Conservation (phyloP, 2,329 filamentous ascomycete species). For the Fusarium sp. region DNA sequence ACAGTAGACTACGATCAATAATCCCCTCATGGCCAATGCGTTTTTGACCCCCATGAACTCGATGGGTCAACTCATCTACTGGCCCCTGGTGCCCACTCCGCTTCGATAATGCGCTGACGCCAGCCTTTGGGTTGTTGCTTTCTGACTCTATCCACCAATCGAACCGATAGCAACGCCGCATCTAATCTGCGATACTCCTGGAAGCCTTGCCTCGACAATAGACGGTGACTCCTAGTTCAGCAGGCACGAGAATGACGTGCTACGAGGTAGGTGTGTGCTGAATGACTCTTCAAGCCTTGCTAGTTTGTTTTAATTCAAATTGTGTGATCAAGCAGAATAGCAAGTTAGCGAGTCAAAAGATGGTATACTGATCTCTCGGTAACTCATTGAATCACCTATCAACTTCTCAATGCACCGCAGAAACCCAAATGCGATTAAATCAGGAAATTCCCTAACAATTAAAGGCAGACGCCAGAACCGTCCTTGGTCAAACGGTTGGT, state of each 20-base stretch:
- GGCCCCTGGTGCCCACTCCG: constrained; percentile 29
- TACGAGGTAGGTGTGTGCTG: constrained; percentile 7
- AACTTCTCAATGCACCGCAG: neutral
- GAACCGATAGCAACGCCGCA: constrained; percentile 14
- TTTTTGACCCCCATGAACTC: constrained; percentile 8
- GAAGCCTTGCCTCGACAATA: constrained; percentile 9
- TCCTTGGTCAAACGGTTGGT: constrained; percentile 25
- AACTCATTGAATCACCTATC: constrained; percentile 10
- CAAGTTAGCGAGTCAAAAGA: constrained; percentile 8
- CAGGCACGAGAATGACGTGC: constrained; percentile 28
- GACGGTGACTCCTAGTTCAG: constrained; percentile 19
- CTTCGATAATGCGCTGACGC: constrained; percentile 30
- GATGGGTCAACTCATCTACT: constrained; percentile 36
- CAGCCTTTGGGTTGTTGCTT: constrained; percentile 1
- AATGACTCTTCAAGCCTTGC: constrained; percentile 3
- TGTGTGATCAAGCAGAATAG: neutral
- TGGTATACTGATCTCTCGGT: neutral
- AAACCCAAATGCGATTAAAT: constrained; percentile 6
- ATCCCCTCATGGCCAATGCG: constrained; percentile 42
- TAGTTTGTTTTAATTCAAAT: neutral
- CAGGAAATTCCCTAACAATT: constrained; percentile 17
- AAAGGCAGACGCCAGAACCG: constrained; percentile 35
- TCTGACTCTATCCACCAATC: constrained; percentile 34
- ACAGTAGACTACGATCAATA: no score
- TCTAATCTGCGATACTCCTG: constrained; percentile 33